Conservation (phyloP, 1,284 basidiomycete species). For the Singerocomus inundabilis region DNA sequence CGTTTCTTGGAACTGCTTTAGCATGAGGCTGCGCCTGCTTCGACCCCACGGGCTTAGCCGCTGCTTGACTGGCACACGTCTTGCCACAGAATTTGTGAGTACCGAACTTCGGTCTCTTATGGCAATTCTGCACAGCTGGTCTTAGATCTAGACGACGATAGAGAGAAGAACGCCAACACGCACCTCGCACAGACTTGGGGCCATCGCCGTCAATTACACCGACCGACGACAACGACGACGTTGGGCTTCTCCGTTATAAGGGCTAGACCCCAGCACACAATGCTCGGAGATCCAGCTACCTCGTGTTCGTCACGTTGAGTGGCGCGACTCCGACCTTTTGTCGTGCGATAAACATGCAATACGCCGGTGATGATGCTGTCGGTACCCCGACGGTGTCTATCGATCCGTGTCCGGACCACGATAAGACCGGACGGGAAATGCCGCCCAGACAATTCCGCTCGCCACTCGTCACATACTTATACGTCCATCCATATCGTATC, state of each 20-base stretch:
- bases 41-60: conserved; percentile 7
- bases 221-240: conserved; percentile 6
- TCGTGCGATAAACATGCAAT: conserved; percentile 4
- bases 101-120: conserved; percentile 51
- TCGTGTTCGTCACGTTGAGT: conserved; percentile 29
- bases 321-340: conserved; percentile 8
- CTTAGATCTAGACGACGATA: conserved; percentile 6
- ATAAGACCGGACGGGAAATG: conserved; percentile 18
- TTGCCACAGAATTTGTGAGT: conserved; percentile 57
- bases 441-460: neutral
- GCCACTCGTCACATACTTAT: conserved; percentile 2
- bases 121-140: conserved; percentile 46
- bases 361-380: conserved; percentile 1
- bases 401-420: conserved; percentile 9
- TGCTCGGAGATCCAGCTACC: conserved; percentile 12
- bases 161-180: conserved; percentile 6
- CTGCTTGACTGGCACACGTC: conserved; percentile 53
- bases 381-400: conserved; percentile 7
- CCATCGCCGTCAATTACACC: conserved; percentile 23
- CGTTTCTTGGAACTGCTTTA: conserved; percentile 14
- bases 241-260: conserved; percentile 8
- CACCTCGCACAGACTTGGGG: conserved; percentile 31
- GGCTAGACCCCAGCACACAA: conserved; percentile 6
- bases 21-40: conserved; percentile 16
- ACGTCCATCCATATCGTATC: conserved; percentile 14